Conservation (phyloP, 805 yeast genomes). For the Wickerhamiella sergipiensis region DNA sequence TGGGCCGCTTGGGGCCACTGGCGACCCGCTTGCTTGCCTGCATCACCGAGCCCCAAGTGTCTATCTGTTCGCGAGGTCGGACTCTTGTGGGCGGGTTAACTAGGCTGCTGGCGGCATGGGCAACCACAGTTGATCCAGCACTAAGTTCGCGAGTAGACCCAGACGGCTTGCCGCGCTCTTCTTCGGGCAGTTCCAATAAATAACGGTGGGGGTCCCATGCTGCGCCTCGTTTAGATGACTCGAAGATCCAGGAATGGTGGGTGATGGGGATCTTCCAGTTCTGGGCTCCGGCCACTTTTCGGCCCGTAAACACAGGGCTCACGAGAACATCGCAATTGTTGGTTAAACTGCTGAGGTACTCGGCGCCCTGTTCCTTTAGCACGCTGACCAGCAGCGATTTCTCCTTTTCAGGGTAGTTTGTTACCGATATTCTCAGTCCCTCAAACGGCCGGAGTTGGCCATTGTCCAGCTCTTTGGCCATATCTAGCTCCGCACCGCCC, state of each 20-base stretch:
- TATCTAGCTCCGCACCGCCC: slow-evolving; percentile 31
- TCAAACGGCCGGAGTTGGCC: slow-evolving; percentile 20
- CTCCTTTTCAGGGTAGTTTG: slow-evolving; percentile 24
- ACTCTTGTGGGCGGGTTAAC: background rate
- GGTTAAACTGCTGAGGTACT: slow-evolving; percentile 19
- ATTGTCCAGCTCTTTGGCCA: slow-evolving; percentile 15
- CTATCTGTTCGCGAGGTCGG: background rate
- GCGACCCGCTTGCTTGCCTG: background rate
- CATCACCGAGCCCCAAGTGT: background rate
- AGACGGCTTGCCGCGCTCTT: slow-evolving; percentile 21
- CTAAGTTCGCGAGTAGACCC: background rate
- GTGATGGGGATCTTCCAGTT: slow-evolving; percentile 30
- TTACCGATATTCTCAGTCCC: slow-evolving; percentile 26
- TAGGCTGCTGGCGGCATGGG: background rate
- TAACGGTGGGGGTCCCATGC: slow-evolving; percentile 28
- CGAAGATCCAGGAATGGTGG: slow-evolving; percentile 32
- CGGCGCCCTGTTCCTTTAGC: slow-evolving; percentile 26
- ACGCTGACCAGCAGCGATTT: slow-evolving; percentile 14
- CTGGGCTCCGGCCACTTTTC: slow-evolving; percentile 27
- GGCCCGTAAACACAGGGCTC: slow-evolving; percentile 20
- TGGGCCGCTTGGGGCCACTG: background rate
- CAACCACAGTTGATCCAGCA: background rate
- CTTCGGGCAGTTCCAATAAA: slow-evolving; percentile 18
- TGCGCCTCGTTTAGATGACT: slow-evolving; percentile 30
- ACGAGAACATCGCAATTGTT: slow-evolving; percentile 21